These are phyloP conservation scores for Lophiotrema nucula DNA, from an alignment of 495 filamentous ascomycete genomes.

Conservation along the genomic window DNA sequence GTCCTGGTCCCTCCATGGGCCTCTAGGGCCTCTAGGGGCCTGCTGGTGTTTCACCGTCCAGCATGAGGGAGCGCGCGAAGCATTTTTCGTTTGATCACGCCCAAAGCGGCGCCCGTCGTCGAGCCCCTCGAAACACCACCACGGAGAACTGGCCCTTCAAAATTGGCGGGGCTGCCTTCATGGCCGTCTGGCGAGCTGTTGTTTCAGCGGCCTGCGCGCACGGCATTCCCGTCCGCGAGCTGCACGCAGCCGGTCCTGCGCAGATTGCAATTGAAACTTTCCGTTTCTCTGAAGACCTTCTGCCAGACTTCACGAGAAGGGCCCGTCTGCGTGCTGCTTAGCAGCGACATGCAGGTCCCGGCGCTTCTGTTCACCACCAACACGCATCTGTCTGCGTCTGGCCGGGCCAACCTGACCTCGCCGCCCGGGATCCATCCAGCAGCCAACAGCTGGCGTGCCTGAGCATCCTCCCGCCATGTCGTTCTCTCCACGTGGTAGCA, in stretches of 20 bases:
- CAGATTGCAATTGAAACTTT: too few relatives aligned
- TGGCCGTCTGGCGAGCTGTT: not conserved
- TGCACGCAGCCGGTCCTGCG: not conserved
- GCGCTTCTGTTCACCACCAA: too few relatives aligned
- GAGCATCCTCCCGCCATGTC: constrained; percentile 8
- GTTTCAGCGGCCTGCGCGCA: constrained; percentile 1
- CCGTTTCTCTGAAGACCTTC: too few relatives aligned
- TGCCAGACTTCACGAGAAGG: too few relatives aligned
- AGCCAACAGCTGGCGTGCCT: not conserved
- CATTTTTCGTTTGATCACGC: constrained; percentile 17
- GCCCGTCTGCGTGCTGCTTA: too few relatives aligned
- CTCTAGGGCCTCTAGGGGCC: not conserved
- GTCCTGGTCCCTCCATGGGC: too few relatives aligned
- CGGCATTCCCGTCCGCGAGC: too few relatives aligned
- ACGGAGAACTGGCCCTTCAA: not conserved
- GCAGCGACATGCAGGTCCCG: too few relatives aligned
- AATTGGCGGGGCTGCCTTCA: constrained; percentile 3
- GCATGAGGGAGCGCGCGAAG: too few relatives aligned
- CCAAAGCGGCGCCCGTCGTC: constrained; percentile 4
- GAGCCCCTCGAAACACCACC: not conserved
- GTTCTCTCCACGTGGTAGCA: constrained; percentile 17
- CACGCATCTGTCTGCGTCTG: too few relatives aligned
- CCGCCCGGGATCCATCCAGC: too few relatives aligned
- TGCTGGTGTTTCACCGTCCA: not conserved
- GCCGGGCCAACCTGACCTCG: too few relatives aligned